Conservation (phyloP, 495 filamentous ascomycete species). For the Penicillium cataractarum region DNA sequence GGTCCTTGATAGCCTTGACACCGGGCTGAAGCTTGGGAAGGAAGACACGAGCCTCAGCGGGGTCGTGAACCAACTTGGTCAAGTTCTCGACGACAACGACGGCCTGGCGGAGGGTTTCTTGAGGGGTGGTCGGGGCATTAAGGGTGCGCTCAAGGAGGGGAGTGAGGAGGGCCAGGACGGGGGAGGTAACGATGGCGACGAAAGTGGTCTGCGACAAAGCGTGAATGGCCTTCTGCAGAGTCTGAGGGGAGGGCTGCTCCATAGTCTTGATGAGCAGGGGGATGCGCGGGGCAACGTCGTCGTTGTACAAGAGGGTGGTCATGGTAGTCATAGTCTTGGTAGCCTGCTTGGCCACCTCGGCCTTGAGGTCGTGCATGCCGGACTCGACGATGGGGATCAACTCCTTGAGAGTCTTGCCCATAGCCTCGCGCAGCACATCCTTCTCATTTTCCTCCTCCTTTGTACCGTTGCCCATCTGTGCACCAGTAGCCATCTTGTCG, state of each 20-base stretch:
- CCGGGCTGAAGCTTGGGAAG: slow-evolving; percentile 94
- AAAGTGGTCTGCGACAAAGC: slow-evolving; percentile 98
- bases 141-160: slow-evolving; percentile 92
- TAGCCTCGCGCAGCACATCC: slow-evolving; percentile 83
- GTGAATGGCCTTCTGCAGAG: slow-evolving; percentile 92
- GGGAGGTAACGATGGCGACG: slow-evolving; percentile 95
- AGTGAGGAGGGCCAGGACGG: slow-evolving; percentile 94
- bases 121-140: slow-evolving; percentile 84
- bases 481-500: slow-evolving; percentile 89
- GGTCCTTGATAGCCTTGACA: slow-evolving; percentile 82
- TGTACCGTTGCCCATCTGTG: slow-evolving; percentile 77
- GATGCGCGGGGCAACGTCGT: slow-evolving; percentile 92
- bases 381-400: slow-evolving; percentile 91
- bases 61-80: slow-evolving; percentile 98
- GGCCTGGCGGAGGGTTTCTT: slow-evolving; percentile 94
- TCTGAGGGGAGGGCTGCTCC: slow-evolving; percentile 89
- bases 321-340: slow-evolving; percentile 88
- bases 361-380: slow-evolving; percentile 96
- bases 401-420: slow-evolving; percentile 88
- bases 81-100: slow-evolving; percentile 98
- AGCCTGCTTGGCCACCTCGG: slow-evolving; percentile 86
- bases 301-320: slow-evolving; percentile 90
- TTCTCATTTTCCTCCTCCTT: slow-evolving; percentile 81
- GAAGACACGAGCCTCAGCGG: slow-evolving; percentile 93
- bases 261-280: slow-evolving; percentile 93